phyloP scores from a whole-genome alignment of 768 basidiomycete species.

The Termitomyces sp. region DNA sequence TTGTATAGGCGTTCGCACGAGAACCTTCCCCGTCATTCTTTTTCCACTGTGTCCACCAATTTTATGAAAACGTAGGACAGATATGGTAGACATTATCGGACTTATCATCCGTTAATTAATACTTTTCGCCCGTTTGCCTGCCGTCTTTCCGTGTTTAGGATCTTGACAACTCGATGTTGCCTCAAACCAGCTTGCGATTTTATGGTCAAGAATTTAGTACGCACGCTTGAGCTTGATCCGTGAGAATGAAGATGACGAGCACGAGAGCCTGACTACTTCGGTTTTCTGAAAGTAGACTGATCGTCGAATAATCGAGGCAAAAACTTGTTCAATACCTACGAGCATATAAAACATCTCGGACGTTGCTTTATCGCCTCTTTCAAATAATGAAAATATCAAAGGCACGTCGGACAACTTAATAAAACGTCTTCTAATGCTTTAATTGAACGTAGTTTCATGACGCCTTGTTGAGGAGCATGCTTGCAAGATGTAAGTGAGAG shows the following conservation, averaged over 20 bases:
- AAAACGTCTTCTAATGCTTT: background rate
- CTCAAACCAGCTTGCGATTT: background rate
- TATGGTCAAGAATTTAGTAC: background rate
- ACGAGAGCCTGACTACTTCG: background rate
- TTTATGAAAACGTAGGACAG: background rate
- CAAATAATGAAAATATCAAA: background rate
- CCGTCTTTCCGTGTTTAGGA: background rate
- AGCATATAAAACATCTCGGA: background rate
- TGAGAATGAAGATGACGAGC: background rate
- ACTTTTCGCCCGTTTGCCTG: background rate
- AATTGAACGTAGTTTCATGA: background rate
- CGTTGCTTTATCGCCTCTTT: background rate
- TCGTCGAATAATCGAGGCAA: background rate
- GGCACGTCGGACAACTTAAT: background rate
- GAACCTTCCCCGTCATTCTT: background rate
- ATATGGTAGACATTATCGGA: background rate
- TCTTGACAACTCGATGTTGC: too few species aligned
- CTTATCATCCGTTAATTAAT: background rate
- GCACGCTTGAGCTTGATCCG: background rate
- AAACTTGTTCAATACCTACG: background rate
- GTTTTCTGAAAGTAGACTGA: background rate
- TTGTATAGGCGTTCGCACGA: background rate
- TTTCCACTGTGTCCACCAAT: background rate
- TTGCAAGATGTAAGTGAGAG: background rate
- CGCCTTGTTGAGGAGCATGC: background rate